Percentiles rank a stretch among this genome's conserved stretches.
These are phyloP conservation scores for Centella asiatica DNA, from an alignment of 129 eudicot species.

Conservation along the genomic window DNA sequence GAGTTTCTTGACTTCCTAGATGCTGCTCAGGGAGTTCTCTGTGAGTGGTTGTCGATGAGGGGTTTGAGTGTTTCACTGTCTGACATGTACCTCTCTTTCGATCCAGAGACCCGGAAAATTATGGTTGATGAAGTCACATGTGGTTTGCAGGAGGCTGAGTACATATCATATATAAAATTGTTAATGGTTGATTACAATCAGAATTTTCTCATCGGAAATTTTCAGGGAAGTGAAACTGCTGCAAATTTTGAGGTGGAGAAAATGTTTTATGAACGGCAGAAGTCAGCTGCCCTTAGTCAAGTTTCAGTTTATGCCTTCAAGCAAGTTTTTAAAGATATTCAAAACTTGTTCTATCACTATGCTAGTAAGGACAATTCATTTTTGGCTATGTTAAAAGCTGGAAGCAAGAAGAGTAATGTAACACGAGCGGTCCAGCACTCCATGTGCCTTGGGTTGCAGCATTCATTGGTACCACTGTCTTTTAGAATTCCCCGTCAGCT, in stretches of 20 bases:
- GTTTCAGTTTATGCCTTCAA: conserved; percentile 62
- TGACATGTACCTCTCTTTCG: conserved; percentile 69
- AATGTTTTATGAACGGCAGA: conserved; percentile 40
- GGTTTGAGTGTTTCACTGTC: conserved; percentile 83
- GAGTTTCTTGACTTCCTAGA: conserved; percentile 51
- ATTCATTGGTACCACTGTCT: conserved; percentile 58
- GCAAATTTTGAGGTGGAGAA: conserved; percentile 16
- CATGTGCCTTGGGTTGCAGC: conserved; percentile 83
- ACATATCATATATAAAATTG: conserved; percentile 36
- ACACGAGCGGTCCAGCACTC: conserved; percentile 67
- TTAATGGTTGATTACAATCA: conserved; percentile 44
- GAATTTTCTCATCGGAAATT: conserved; percentile 38
- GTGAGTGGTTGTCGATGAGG: conserved; percentile 78
- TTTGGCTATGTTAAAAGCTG: conserved; percentile 72
- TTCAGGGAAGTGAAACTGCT: conserved; percentile 19
- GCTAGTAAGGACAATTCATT: conserved; percentile 52
- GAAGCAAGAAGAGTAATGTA: conserved; percentile 88
- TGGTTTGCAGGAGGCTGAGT: conserved; percentile 73
- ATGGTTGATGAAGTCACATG: conserved; percentile 58
- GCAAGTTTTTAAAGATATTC: conserved; percentile 60
- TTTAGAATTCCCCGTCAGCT: conserved; percentile 57
- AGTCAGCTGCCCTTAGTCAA: conserved; percentile 55
- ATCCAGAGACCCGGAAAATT: conserved; percentile 30
- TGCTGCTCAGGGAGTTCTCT: conserved; percentile 66
- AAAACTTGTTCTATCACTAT: conserved; percentile 51